A percentile compares a stretch with the other conserved stretches of the same genome.
Conservation (phyloP, 1,139 yeast species). For the Arxiozyma heterogenica region DNA sequence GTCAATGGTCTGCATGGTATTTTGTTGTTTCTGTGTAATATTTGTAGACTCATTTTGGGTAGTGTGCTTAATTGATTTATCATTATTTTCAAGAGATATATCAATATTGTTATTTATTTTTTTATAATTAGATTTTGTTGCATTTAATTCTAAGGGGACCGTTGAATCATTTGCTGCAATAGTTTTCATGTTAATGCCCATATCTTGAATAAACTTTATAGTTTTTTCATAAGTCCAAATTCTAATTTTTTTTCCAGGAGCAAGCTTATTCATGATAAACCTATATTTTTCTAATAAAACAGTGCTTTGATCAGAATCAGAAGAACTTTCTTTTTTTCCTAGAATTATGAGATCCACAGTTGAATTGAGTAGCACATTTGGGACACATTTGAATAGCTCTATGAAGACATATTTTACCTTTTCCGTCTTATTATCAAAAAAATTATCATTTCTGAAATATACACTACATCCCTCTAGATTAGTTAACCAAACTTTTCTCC, state of each 20-base stretch:
- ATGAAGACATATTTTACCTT: neutral
- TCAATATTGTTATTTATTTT: too few species aligned
- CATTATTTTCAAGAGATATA: neutral
- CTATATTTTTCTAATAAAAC: neutral
- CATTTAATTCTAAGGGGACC: neutral
- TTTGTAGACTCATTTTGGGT: neutral
- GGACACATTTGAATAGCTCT: neutral
- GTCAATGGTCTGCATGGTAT: neutral
- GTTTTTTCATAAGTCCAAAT: constrained; percentile 15
- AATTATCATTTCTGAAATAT: neutral
- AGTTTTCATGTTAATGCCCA: neutral
- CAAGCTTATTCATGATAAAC: neutral
- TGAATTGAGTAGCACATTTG: neutral
- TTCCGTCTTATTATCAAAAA: neutral
- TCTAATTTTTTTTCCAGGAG: constrained; percentile 9
- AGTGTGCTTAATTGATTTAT: too few species aligned
- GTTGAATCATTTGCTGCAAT: neutral
- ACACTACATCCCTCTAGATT: neutral
- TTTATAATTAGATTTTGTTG: too few species aligned
- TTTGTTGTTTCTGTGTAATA: neutral
- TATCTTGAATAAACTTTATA: too few species aligned
- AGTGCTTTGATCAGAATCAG: neutral
- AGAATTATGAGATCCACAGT: neutral
- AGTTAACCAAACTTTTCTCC: neutral
- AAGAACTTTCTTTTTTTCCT: neutral